Evolutionary conservation across 352 stramenopile species (phyloP).

Genomic region (Phytophthora pistaciae): DNA sequence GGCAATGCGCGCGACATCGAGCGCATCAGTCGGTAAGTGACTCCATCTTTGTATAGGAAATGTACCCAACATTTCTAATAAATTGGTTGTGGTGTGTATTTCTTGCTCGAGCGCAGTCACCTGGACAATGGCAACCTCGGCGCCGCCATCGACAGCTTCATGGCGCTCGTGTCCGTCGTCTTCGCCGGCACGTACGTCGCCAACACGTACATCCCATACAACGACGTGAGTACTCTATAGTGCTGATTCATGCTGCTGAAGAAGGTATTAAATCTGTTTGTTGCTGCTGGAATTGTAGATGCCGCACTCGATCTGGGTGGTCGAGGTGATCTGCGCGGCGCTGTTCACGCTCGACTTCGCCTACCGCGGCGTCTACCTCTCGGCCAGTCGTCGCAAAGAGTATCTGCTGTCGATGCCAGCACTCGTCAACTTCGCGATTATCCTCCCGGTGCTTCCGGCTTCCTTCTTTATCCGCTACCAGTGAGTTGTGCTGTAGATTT

Average conservation of each 20-base stretch:
- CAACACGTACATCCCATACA: conserved; percentile 81
- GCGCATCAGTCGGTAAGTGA: conserved; percentile 44
- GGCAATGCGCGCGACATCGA: conserved; percentile 43
- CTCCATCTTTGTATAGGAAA: not conserved
- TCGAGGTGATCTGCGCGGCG: conserved; percentile 72
- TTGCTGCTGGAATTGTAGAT: conserved; percentile 48
- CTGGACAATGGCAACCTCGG: conserved; percentile 85
- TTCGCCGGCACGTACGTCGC: conserved; percentile 77
- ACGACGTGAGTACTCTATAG: conserved; percentile 44
- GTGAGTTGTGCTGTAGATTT: conserved; percentile 43
- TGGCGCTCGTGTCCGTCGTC: conserved; percentile 63
- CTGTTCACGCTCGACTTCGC: conserved; percentile 75
- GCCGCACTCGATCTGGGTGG: conserved; percentile 69
- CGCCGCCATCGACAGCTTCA: conserved; percentile 64
- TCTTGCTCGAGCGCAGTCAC: conserved; percentile 55
- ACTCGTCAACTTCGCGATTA: conserved; percentile 66
- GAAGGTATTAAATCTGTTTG: not conserved
- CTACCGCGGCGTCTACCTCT: conserved; percentile 79
- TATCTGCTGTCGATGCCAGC: conserved; percentile 69
- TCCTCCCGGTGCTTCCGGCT: conserved; percentile 77
- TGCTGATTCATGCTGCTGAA: not conserved
- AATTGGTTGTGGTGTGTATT: too few relatives aligned
- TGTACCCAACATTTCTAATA: not conserved
- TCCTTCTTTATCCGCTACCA: conserved; percentile 83
- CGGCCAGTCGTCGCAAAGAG: conserved; percentile 64